Conservation (phyloP, 306 rosid genomes). For the Alnus rubra region DNA sequence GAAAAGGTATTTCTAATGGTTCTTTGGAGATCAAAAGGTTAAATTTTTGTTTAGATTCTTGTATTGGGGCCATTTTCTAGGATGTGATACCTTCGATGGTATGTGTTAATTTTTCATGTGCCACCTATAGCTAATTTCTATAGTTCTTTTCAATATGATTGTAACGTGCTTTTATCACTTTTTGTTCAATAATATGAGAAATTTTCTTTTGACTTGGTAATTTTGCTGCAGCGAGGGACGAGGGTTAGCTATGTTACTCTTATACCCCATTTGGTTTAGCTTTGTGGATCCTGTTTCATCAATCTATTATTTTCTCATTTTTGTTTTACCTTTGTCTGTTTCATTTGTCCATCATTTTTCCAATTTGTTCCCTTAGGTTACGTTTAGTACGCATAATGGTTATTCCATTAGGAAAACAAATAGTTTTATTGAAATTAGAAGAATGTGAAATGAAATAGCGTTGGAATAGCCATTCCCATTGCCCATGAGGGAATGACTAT, state of each 20-base stretch:
- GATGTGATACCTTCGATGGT: background rate
- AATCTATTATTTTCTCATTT: background rate
- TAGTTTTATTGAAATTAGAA: too few species aligned
- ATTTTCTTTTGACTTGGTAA: background rate
- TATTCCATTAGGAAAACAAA: too few species aligned
- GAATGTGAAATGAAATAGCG: too few species aligned
- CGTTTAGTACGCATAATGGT: too few species aligned
- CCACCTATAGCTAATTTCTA: background rate
- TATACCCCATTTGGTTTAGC: background rate
- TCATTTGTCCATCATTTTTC: background rate
- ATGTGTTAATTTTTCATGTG: background rate
- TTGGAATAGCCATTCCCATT: too few species aligned
- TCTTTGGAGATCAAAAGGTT: background rate
- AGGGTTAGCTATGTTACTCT: background rate
- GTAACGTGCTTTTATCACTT: background rate
- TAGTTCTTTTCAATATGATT: background rate
- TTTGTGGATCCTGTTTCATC: slow-evolving; percentile 1
- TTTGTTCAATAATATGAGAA: background rate
- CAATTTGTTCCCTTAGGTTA: background rate
- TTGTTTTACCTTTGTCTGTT: background rate
- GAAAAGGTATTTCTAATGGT: background rate
- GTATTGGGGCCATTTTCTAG: background rate
- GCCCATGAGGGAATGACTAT: too few species aligned
- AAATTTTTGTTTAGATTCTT: background rate
- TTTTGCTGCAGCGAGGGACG: background rate